Evolutionary conservation across 2,329 filamentous ascomycete genomes (phyloP).

Genomic region (Aspergillus quadrilineatus): DNA sequence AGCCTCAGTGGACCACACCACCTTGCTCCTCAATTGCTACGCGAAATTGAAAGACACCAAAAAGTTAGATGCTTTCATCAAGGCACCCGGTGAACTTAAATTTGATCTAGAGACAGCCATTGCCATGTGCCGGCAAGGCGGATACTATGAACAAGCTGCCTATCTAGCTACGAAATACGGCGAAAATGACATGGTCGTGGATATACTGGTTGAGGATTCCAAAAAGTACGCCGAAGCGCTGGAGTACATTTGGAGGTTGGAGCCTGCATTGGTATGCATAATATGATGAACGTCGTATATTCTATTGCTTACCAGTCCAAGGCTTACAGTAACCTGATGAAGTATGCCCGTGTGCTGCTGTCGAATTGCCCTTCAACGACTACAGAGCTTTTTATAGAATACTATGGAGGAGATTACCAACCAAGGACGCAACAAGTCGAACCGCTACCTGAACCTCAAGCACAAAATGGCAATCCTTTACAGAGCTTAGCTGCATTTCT

Average conservation of each 20-base stretch:
- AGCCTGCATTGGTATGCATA: conserved; percentile 67
- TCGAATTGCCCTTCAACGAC: conserved; percentile 80
- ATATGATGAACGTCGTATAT: background rate
- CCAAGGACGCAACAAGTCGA: conserved; percentile 63
- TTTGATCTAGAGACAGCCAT: conserved; percentile 98
- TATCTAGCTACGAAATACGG: conserved; percentile 93
- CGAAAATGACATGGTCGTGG: conserved; percentile 89
- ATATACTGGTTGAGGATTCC: conserved; percentile 93
- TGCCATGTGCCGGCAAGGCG: conserved; percentile 93
- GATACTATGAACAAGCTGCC: conserved; percentile 94
- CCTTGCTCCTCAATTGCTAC: conserved; percentile 91
- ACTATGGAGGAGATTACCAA: conserved; percentile 82
- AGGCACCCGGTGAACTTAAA: conserved; percentile 81
- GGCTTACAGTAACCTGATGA: conserved; percentile 88
- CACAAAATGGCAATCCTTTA: conserved; percentile 67
- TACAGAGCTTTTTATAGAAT: conserved; percentile 87
- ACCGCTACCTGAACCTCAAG: conserved; percentile 48
- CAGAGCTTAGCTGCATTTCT: conserved; percentile 83
- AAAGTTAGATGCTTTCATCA: conserved; percentile 95
- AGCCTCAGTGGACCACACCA: conserved; percentile 93
- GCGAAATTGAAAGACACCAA: conserved; percentile 96
- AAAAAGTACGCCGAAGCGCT: conserved; percentile 86
- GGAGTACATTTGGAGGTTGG: conserved; percentile 84
- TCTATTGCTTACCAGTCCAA: conserved; percentile 43
- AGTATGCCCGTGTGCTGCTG: conserved; percentile 87